phyloP scores from a whole-genome alignment of 176 grass and related monocot genomes.

The Poa pratensis region DNA sequence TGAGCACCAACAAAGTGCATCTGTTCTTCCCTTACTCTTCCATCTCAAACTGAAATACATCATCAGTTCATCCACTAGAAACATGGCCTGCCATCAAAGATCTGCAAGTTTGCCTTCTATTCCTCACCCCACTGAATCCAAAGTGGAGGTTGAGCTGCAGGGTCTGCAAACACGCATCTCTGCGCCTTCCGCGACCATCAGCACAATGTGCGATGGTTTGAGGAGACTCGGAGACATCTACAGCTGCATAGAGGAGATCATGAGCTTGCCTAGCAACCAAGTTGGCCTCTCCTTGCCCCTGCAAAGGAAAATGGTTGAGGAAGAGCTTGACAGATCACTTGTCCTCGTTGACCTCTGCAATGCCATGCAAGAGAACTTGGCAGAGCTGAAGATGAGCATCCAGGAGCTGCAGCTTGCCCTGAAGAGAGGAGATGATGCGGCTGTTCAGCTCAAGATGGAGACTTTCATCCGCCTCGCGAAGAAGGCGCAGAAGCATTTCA shows the following conservation, averaged over 20 bases:
- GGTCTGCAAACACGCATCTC: constrained; percentile 23
- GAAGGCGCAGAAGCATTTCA: constrained; percentile 47
- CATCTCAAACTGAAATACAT: constrained; percentile 18
- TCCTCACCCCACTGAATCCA: constrained; percentile 28
- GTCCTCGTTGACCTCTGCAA: constrained; percentile 47
- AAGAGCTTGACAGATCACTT: constrained; percentile 53
- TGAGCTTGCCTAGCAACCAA: constrained; percentile 53
- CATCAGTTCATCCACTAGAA: neutral
- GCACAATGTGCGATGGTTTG: constrained; percentile 17
- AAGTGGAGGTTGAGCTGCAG: constrained; percentile 46
- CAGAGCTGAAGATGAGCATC: constrained; percentile 32
- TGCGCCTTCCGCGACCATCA: constrained; percentile 8
- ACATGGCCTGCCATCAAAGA: constrained; percentile 56
- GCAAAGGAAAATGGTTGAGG: constrained; percentile 46
- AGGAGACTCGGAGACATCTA: constrained; percentile 40
- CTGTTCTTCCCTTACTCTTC: neutral
- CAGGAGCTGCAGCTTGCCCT: constrained; percentile 41
- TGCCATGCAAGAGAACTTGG: constrained; percentile 42
- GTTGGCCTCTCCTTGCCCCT: constrained; percentile 16
- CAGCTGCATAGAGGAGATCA: constrained; percentile 39
- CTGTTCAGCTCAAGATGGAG: constrained; percentile 24
- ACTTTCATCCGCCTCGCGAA: constrained; percentile 30
- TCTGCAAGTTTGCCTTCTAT: constrained; percentile 52
- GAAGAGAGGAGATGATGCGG: constrained; percentile 36
- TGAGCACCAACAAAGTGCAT: constrained; percentile 20